These are phyloP conservation scores for Sechiopsis laciniata DNA, from an alignment of 306 rosid genomes.

Conservation along the genomic window DNA sequence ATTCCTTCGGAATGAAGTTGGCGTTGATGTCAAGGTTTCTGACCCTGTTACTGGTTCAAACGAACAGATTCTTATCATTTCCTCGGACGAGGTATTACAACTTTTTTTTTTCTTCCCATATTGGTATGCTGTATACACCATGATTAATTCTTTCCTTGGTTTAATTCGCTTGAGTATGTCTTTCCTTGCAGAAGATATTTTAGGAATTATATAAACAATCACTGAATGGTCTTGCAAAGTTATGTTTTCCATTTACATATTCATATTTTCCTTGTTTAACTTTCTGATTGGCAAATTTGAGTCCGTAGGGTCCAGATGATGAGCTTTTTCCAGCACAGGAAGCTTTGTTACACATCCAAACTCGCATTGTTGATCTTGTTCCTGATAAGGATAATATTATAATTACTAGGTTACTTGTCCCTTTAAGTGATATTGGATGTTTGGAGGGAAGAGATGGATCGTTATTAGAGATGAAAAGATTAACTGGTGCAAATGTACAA, in stretches of 20 bases:
- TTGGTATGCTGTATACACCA: neutral
- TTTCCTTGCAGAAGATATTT: neutral
- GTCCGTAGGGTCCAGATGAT: constrained; percentile 79
- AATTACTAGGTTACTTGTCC: constrained; percentile 82
- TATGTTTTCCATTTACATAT: neutral
- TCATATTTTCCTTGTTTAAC: neutral
- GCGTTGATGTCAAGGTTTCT: constrained; percentile 70
- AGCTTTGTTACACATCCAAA: constrained; percentile 93
- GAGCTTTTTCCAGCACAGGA: constrained; percentile 98
- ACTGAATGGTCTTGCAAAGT: neutral
- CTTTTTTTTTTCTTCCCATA: neutral
- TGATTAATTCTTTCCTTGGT: neutral
- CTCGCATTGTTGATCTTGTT: constrained; percentile 71
- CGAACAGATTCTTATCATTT: constrained; percentile 71
- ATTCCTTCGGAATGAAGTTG: constrained; percentile 79
- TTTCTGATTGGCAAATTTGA: constrained; percentile 25
- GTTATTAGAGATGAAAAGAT: constrained; percentile 61
- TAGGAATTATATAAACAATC: neutral
- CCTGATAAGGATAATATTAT: constrained; percentile 67
- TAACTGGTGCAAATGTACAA: constrained; percentile 74
- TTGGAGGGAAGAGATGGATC: constrained; percentile 91
- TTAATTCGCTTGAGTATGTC: neutral
- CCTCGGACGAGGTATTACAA: constrained; percentile 81
- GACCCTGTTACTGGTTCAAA: constrained; percentile 66
- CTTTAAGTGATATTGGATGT: constrained; percentile 69